These are phyloP conservation scores for Trichosanthes truncata DNA, from an alignment of 306 rosid species.

Conservation along the genomic window DNA sequence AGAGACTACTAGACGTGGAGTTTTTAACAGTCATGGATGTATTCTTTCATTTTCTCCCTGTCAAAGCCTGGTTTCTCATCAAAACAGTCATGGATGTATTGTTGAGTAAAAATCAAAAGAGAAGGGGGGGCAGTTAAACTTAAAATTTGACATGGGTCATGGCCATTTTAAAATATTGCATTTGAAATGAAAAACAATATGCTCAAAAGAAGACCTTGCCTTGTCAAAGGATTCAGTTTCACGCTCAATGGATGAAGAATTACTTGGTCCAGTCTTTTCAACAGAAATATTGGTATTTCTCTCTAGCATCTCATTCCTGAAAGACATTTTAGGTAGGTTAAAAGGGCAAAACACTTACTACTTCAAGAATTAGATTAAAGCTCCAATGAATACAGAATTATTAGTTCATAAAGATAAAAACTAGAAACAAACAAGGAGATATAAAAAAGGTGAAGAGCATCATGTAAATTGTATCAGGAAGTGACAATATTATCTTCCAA, in stretches of 20 bases:
- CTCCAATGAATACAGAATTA: neutral
- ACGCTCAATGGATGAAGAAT: slow-evolving; percentile 27
- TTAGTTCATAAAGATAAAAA: neutral
- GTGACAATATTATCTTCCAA: neutral
- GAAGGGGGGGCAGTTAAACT: neutral
- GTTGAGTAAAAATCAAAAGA: neutral
- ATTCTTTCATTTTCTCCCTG: neutral
- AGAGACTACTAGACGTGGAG: neutral
- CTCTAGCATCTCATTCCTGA: slow-evolving; percentile 53
- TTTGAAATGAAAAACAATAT: neutral
- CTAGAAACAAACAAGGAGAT: neutral
- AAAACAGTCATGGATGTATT: neutral
- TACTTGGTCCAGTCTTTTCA: slow-evolving; percentile 32
- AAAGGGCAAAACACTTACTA: neutral
- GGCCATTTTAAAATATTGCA: neutral
- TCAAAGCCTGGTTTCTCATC: neutral
- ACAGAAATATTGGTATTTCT: slow-evolving; percentile 19
- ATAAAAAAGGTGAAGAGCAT: neutral
- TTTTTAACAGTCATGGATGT: neutral
- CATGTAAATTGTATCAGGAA: neutral
- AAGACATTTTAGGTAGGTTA: slow-evolving; percentile 25
- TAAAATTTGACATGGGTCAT: neutral
- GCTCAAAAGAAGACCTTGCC: slow-evolving; percentile 57
- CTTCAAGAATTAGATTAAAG: neutral
- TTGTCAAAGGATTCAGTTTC: slow-evolving; percentile 73